Base-by-base conservation (phyloP, 257 asterid species). In the Rhazya stricta region DNA sequence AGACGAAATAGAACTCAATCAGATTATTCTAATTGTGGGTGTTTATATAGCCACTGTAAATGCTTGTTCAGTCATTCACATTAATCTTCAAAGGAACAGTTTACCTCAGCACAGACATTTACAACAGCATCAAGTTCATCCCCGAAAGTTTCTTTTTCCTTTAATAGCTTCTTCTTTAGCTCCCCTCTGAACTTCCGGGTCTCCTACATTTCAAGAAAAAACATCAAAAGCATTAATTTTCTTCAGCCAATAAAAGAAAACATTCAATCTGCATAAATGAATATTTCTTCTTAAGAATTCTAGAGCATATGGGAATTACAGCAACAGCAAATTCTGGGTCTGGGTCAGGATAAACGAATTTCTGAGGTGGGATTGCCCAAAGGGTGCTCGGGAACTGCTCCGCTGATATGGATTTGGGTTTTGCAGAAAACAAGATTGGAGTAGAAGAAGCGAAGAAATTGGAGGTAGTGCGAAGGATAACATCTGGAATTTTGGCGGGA, bases 291-390 rank as follows among this genome's bases (percentile, higher is more conserved):
- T 58, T 25, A 1, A 37, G 25, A 74, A 21, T 21, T 16, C 12
- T 34, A 48, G 9, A 10, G 12, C 3, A 48, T 13, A 23, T 23
- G 68, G 42, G 72, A 79, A 81, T 77, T 81, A 87, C 95, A 68
- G 86, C 90, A 54, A 66, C 76, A 62, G 90, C 91, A 58, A 91
- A 91, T 75, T 89, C 84, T 67, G 93, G 91, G 74, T 76, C 76
- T 19, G 96, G 91, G 72, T 88, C 89, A 51, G 90, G 96, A 68
- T 91, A 89, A 8, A 83, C 82, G 79, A 81, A 78, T 65, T 80
- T 83, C 73, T 75, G 86, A 65, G 85, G 70, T 50, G 83, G 84
- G 46, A 48, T 73, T 68, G 91, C 86, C 45, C 74, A 78, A 21
- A 76, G 80, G 66, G 78, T 70, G 39, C 56, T 39, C 25, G 76